These are phyloP conservation scores for Nitzschia sp. DNA, from an alignment of 108 stramenopile genomes.

Conservation along the genomic window DNA sequence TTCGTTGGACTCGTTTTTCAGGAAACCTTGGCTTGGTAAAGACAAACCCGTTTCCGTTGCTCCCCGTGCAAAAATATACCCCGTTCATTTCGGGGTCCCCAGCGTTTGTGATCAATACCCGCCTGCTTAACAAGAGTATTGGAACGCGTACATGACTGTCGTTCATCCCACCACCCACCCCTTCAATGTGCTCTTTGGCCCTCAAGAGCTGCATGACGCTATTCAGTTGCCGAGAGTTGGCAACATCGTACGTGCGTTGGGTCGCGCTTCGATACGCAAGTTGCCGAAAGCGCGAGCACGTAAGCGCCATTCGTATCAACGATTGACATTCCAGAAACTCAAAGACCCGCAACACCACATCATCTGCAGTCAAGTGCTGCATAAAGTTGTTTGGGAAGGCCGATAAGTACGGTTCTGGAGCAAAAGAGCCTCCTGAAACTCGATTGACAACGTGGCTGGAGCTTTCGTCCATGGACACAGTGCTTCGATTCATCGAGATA, in stretches of 20 bases:
- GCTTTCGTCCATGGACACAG: slow-evolving; percentile 16
- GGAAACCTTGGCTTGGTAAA: slow-evolving; percentile 70
- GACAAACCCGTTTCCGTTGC: slow-evolving; percentile 71
- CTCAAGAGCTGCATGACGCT: slow-evolving; percentile 67
- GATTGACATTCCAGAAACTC: slow-evolving; percentile 71
- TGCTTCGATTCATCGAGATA: slow-evolving; percentile 44
- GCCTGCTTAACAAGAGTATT: slow-evolving; percentile 53
- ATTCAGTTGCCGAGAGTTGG: slow-evolving; percentile 50
- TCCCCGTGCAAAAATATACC: slow-evolving; percentile 79
- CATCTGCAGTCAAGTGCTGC: slow-evolving; percentile 67
- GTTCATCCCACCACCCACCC: slow-evolving; percentile 19
- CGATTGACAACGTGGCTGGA: neutral
- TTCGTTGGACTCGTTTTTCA: slow-evolving; percentile 20
- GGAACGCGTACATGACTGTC: slow-evolving; percentile 64
- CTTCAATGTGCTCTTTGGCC: slow-evolving; percentile 79
- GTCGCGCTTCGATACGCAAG: slow-evolving; percentile 54
- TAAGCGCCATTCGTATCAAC: slow-evolving; percentile 54
- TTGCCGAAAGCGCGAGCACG: slow-evolving; percentile 70
- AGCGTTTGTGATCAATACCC: slow-evolving; percentile 55
- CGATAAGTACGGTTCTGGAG: neutral
- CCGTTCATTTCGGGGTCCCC: slow-evolving; percentile 85
- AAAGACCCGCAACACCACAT: slow-evolving; percentile 66
- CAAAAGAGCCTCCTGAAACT: slow-evolving; percentile 8
- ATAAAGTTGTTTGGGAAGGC: slow-evolving; percentile 41
- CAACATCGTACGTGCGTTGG: slow-evolving; percentile 56